Conservation (phyloP, 331 rosid species). For the Prunus yedoensis region DNA sequence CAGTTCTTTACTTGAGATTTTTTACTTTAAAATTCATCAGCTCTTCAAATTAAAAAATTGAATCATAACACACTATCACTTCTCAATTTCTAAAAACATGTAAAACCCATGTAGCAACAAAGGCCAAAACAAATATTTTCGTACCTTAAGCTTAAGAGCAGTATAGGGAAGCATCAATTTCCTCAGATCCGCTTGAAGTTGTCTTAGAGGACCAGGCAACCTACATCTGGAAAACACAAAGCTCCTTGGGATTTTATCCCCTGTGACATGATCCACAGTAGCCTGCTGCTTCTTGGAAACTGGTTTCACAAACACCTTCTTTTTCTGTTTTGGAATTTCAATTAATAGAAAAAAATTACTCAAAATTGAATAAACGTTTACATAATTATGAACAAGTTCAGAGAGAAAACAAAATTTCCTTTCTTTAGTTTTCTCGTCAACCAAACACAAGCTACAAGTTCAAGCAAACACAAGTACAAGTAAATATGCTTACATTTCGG, state of each 20-base stretch:
- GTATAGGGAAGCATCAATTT: slow-evolving; percentile 87
- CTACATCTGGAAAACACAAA: slow-evolving; percentile 81
- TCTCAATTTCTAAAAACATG: too few species aligned
- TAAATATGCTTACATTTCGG: slow-evolving; percentile 32
- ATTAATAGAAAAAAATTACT: not conserved
- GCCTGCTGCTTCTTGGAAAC: slow-evolving; percentile 43
- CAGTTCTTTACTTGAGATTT: not conserved
- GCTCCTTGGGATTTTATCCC: slow-evolving; percentile 91
- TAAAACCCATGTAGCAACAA: not conserved
- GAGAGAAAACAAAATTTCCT: not conserved
- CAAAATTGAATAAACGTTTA: not conserved
- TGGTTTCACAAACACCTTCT: slow-evolving; percentile 52
- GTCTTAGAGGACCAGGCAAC: slow-evolving; percentile 79
- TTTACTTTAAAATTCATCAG: not conserved
- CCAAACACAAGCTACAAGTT: slow-evolving; percentile 7
- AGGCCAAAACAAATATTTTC: not conserved
- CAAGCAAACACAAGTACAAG: not conserved
- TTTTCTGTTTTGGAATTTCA: slow-evolving; percentile 40
- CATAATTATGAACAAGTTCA: not conserved
- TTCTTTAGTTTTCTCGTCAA: not conserved
- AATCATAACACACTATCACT: not conserved
- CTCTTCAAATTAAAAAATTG: not conserved
- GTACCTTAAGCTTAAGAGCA: slow-evolving; percentile 78
- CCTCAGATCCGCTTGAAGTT: slow-evolving; percentile 85
- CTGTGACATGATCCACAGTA: slow-evolving; percentile 77